Base-by-base conservation (phyloP, 345 rosid species). In the Melaleuca alternifolia region DNA sequence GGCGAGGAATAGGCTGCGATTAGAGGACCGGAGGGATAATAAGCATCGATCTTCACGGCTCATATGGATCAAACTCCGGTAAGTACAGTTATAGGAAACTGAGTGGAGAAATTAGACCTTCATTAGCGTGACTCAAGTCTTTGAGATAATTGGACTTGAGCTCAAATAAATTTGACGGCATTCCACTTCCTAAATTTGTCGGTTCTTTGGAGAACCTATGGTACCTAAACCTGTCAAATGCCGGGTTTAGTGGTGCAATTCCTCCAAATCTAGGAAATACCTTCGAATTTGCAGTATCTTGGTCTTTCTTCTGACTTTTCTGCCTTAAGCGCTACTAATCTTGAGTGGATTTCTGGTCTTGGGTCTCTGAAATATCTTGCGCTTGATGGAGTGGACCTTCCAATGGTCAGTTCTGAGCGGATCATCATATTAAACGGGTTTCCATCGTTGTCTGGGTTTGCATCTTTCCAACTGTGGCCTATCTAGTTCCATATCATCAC, bases 81-180 rank as follows among this genome's bases (percentile, higher is more conserved):
- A 85, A 85, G 89, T 84, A 88, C 48, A 86, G 90, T 1, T 84
- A 76, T 48, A 83, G 89, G 91, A 89, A 84, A 85, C 85, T 88
- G 51, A 82, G 93, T 83, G 94, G 95, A 21, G 89, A 89, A 81
- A 86, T 92, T 48, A 89, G 90, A 54, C 91, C 91, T 86, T 90
- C 94, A 18, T 30, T 93, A 88, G 44, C 77, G 2, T 84, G 79
- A 21, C 90, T 93, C 48, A 81, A 85, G 83, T 91, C 89, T 79
- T 77, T 92, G 50, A 75, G 85, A 46, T 84, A 86, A 84, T 77
- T 92, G 41, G 95, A 92, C 84, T 85, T 91, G 90, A 93, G 92
- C 87, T 85, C 77, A 59, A 91, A 90, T 85, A 83, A 88, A 18
- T 89, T 89, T 65, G 53, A 57, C 57, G 85, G 71, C 26, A 75